Base-by-base conservation (phyloP, 2,329 filamentous ascomycete species). In the Xylariaceae sp. region DNA sequence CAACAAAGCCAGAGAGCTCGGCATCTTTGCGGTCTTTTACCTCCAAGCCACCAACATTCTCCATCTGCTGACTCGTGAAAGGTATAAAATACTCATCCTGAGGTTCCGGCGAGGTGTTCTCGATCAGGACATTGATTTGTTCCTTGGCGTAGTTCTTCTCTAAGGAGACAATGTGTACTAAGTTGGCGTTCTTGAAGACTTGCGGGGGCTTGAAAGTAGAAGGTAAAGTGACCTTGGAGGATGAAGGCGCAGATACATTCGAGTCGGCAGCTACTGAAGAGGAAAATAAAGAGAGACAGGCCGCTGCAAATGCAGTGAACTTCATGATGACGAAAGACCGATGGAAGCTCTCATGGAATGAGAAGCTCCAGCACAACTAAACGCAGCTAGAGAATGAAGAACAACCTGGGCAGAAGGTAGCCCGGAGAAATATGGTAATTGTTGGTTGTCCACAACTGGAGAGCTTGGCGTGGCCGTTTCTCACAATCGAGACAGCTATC, bases 111-210 rank as follows among this genome's bases (percentile, higher is more conserved):
- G 85, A 87, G 52, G 87, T 74, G 64, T 98, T 98, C 72, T 96
- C 86, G 49, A 98, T 81, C 38, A 95, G 75, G n/a, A 95, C 84
- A 68, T 97, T 96, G 74, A 96, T 81, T 12, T 83, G 85, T 67
- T 97, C 91, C 61, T 89, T 84, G 41, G 83, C 82, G 59, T 93
- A 97, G 53, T 82, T 87, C 74, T 96, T 97, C 68, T 97, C 91
- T 44, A 96, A 69, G 53, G 95, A 95, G 60, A 94, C 84, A 50
- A 86, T 83, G 57, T 93, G 87, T 38, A 97, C 85, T 22, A 97
- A 68, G 64, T 98, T 97, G 66, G 77, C 78, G 67, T 98, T 96
- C 71, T 90, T 89, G 73, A 95, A 98, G 53, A 90, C 87, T 63
- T 89, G 87, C 12, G 90, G 85, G 40, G 91, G 89, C 65, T 79